phyloP scores from a whole-genome alignment of 371 early-diverging fungal genomes.

The Mucor lusitanicus region DNA sequence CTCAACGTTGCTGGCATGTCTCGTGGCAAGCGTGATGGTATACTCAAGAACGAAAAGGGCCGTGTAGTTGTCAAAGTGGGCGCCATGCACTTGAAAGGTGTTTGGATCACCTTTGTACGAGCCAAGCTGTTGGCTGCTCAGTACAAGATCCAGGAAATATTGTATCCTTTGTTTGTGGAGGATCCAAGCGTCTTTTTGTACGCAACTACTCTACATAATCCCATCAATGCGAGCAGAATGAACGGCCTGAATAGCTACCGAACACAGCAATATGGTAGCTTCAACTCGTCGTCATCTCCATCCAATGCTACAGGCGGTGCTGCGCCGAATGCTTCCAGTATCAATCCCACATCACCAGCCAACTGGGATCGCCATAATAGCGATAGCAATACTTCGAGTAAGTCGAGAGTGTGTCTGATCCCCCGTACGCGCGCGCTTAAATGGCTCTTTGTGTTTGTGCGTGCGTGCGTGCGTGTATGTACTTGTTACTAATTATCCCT shows the following conservation, averaged over 20 bases:
- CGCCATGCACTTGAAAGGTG: conserved; percentile 86
- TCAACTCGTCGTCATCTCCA: background rate
- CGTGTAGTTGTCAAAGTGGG: conserved; percentile 85
- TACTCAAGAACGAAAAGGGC: conserved; percentile 84
- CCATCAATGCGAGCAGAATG: conserved; percentile 15
- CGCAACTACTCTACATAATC: conserved; percentile 24
- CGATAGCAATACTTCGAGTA: background rate
- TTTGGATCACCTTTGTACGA: conserved; percentile 81
- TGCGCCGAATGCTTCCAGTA: background rate
- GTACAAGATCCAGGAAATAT: conserved; percentile 66
- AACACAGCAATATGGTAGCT: background rate
- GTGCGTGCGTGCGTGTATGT: background rate
- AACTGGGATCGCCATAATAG: background rate
- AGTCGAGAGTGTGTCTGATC: conserved; percentile 3
- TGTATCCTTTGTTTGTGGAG: conserved; percentile 78
- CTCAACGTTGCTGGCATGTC: conserved; percentile 87
- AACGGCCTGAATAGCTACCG: conserved; percentile 15
- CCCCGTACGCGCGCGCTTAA: background rate
- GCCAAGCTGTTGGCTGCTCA: conserved; percentile 69
- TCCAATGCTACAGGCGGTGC: background rate
- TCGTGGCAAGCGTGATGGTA: conserved; percentile 86
- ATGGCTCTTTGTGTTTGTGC: background rate
- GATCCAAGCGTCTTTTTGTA: conserved; percentile 56
- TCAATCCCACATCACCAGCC: background rate
- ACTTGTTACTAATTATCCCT: background rate